phyloP scores from a whole-genome alignment of 805 yeast genomes.

The Candida ficus region DNA sequence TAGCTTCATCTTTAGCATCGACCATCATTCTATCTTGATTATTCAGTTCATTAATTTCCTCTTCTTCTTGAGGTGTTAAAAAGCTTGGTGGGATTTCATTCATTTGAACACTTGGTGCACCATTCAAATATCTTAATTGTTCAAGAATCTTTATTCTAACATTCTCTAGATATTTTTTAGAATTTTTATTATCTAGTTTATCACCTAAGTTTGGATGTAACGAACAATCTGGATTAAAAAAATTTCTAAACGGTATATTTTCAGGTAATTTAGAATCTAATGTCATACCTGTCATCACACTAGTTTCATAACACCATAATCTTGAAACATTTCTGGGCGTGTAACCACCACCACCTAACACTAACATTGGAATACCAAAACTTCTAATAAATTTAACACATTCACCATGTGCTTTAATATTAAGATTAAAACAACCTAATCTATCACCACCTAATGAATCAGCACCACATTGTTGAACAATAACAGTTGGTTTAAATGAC shows the following conservation, averaged over 20 bases:
- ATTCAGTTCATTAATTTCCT: slow-evolving; percentile 26
- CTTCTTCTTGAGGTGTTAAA: slow-evolving; percentile 32
- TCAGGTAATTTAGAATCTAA: slow-evolving; percentile 60
- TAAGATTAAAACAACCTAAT: slow-evolving; percentile 90
- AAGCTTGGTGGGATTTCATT: slow-evolving; percentile 71
- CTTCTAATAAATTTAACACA: slow-evolving; percentile 85
- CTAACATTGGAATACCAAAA: slow-evolving; percentile 86
- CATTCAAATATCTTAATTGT: slow-evolving; percentile 71
- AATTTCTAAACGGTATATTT: slow-evolving; percentile 47
- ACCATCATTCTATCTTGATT: slow-evolving; percentile 31
- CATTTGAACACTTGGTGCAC: slow-evolving; percentile 93
- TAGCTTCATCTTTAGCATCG: slow-evolving; percentile 33
- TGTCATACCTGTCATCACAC: slow-evolving; percentile 74
- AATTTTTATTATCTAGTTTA: slow-evolving; percentile 77
- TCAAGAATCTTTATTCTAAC: slow-evolving; percentile 72
- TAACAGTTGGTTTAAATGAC: slow-evolving; percentile 92
- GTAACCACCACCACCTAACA: slow-evolving; percentile 97
- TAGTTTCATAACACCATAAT: slow-evolving; percentile 92
- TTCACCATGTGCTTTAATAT: slow-evolving; percentile 93
- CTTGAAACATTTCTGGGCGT: slow-evolving; percentile 96
- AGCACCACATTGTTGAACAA: slow-evolving; percentile 98
- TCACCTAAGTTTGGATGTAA: slow-evolving; percentile 77
- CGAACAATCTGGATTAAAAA: slow-evolving; percentile 64
- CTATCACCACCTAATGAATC: slow-evolving; percentile 95
- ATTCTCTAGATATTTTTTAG: slow-evolving; percentile 76